Conservation (phyloP, 164 flowering plant genomes). For the Euptelea pleiosperma region DNA sequence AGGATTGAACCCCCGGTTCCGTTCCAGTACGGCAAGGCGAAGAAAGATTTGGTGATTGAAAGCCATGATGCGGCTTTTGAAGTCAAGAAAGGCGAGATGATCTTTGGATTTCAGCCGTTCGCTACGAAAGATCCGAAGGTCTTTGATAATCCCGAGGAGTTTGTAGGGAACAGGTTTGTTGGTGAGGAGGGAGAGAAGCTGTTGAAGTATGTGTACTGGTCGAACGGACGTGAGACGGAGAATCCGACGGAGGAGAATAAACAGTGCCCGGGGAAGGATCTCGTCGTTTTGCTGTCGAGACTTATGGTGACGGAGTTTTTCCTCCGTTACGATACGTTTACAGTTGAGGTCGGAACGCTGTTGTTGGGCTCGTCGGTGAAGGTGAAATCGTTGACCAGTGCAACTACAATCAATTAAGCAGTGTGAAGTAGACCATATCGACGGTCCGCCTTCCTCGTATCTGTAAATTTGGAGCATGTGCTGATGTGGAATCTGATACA, state of each 20-base stretch:
- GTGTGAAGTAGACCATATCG: no score
- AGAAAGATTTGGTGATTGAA: constrained; percentile 34
- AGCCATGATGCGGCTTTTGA: constrained; percentile 42
- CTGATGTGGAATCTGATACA: no score
- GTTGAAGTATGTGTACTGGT: constrained; percentile 48
- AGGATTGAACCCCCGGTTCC: constrained; percentile 61
- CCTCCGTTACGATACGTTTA: constrained; percentile 45
- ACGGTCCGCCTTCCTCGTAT: no score
- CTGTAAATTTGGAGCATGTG: no score
- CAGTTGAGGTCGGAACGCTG: constrained; percentile 6
- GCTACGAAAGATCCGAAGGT: constrained; percentile 49
- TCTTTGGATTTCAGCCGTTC: constrained; percentile 51
- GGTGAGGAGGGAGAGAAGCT: constrained; percentile 42
- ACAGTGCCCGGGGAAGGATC: no score
- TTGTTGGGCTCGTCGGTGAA: constrained; percentile 9
- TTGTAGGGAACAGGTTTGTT: no score
- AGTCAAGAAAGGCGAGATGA: constrained; percentile 52
- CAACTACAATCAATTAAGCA: no score
- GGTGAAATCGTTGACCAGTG: constrained; percentile 11
- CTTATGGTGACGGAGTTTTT: constrained; percentile 41
- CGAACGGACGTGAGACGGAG: constrained; percentile 46
- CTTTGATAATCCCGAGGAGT: constrained; percentile 41
- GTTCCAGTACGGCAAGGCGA: constrained; percentile 50
- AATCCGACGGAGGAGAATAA: constrained; percentile 33
- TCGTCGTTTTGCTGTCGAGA: constrained; percentile 35